Evolutionary conservation across 306 rosid species (phyloP), one percentile per base, ranked within the genome.

Genomic region (Quercus cerris): DNA sequence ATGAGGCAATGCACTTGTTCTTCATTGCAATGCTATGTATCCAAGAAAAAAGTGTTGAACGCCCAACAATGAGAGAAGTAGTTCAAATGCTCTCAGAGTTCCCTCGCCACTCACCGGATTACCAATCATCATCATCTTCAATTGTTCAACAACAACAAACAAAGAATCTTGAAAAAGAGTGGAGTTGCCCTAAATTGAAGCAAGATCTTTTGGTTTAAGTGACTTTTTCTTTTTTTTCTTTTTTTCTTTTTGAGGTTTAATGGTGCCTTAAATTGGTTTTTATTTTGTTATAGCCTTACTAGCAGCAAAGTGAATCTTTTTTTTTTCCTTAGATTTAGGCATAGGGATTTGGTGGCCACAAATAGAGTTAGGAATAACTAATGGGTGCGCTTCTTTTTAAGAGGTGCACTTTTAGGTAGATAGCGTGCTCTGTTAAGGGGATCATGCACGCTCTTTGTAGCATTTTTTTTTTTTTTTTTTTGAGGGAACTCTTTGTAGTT

Each of bases 61-160:
- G 98, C 57, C 98, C 98, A 15, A 90, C 98, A 1, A 94, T 91
- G 98, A 88, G 97, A 82, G 98, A 94, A 81, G 97, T 92, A 0
- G 92, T 94, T 78, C 98, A 94, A 51, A 94, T 94, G 97, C 86
- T 94, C 52, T 88, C 94, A 1, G 97, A 94, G 73, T 92, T 90
- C 33, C 83, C 91, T 59, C 87, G 41, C 1, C 86, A 31, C 2
- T 77, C 83, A 3, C 73, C 85, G 1, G 66, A 57, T 1, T 61
- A 33, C n/a, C 85, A 73, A 20, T 86, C 90, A n/a, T 78, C 90
- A 4, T 87, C 92, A 4, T 81, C 90, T 38, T 76, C 83, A 10
- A 31, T 70, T 49, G 28, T 33, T 44, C 44, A 69, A 52, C 28
- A 72, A 27, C 78, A 70, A 80, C 81, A 79, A 25, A 56, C 20